Base-by-base conservation (phyloP, 2,329 filamentous ascomycete genomes). In the Atkinsonella texensis region DNA sequence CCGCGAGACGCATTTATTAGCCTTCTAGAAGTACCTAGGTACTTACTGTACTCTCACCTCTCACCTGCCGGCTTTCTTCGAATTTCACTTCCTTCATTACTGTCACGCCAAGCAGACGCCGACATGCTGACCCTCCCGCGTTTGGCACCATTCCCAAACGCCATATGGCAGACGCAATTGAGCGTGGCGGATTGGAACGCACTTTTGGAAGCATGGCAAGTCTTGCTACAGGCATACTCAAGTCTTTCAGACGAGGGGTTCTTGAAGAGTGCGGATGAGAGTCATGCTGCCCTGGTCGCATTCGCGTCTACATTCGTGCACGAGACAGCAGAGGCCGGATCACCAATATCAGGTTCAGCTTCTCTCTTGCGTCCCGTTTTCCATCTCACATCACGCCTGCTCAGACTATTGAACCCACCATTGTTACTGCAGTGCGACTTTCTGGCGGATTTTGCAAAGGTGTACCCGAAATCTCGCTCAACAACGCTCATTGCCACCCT, bases 101-200 rank as follows among this genome's bases (percentile, higher is more conserved):
- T 17, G 13, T n/a, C 2, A 15, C 10, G 7, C 32, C 31, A 17
- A 12, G 13, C 74, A 74, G 70, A 35, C 13, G 23, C 33, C 48
- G 45, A 28, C 50, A 53, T 53, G 51, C 46, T 52, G 32, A 42
- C 42, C 43, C 40, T 52, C 35, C 89, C 89, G 42, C 76, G 83
- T 35, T 76, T 96, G 67, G 89, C 85, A 52, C 79, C 85, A 18
- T 89, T 93, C 60, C 91, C 90, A 17, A 77, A 83, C 55, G 70
- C 78, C 35, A 71, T 73, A 51, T 81, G 89, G 71, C 81, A 82
- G 61, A 76, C 78, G 57, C 77, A 77, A 58, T 77, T 95, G 54
- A 73, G 76, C 40, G 69, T 81, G 3, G 69, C 75, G 48, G 87
- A 95, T 68, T 95, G 89, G 89, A 75, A 84, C 57, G 74, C 79